Conservation (phyloP, 345 rosid genomes). For the Capsella bursapastoris region DNA sequence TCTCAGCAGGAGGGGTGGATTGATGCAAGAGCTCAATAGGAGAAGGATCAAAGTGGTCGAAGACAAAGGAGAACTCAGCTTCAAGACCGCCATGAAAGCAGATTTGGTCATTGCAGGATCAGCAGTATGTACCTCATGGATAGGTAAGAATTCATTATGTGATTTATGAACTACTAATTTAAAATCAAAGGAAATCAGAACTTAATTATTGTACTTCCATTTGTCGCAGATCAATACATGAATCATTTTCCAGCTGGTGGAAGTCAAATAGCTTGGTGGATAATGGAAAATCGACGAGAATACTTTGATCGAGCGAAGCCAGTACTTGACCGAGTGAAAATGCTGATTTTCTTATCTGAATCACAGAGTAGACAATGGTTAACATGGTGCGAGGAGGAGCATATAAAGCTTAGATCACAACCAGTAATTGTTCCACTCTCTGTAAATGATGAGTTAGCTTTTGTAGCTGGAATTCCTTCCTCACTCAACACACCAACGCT, state of each 20-base stretch:
- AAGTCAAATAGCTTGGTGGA: slow-evolving; percentile 97
- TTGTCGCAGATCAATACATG: slow-evolving; percentile 78
- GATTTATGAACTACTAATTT: slow-evolving; percentile 10
- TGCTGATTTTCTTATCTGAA: slow-evolving; percentile 81
- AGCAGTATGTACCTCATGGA: slow-evolving; percentile 96
- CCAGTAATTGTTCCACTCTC: slow-evolving; percentile 83
- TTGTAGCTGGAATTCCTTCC: slow-evolving; percentile 82
- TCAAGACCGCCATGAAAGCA: slow-evolving; percentile 93
- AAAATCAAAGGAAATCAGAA: slow-evolving; percentile 1
- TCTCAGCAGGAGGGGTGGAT: slow-evolving; percentile 88
- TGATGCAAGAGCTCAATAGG: slow-evolving; percentile 81
- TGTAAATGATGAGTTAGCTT: slow-evolving; percentile 90
- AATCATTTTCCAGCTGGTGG: slow-evolving; percentile 85
- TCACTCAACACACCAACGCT: slow-evolving; percentile 78
- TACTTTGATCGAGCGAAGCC: slow-evolving; percentile 85
- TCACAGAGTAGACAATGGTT: slow-evolving; percentile 83
- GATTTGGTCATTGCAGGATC: slow-evolving; percentile 94
- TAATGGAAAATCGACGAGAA: slow-evolving; percentile 93
- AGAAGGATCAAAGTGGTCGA: slow-evolving; percentile 89
- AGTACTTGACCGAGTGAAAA: slow-evolving; percentile 77
- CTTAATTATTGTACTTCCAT: not conserved
- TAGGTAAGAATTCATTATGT: slow-evolving; percentile 57
- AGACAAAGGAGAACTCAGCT: slow-evolving; percentile 88
- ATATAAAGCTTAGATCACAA: slow-evolving; percentile 76
- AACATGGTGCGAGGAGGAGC: slow-evolving; percentile 85